Conservation (phyloP, 805 yeast genomes). For the Candida dendrica region DNA sequence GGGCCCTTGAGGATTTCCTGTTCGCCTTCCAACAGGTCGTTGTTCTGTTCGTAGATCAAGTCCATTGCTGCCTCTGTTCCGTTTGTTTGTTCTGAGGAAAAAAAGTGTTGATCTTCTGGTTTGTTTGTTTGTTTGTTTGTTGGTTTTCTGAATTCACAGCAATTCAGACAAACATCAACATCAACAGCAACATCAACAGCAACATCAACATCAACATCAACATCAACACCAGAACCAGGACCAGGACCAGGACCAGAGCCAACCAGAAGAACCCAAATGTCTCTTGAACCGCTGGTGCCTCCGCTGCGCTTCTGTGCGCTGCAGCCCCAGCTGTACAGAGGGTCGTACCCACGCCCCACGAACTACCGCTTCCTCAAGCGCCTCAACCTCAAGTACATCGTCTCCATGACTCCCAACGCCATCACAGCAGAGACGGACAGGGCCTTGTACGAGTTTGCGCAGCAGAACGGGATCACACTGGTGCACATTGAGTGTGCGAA, state of each 20-base stretch:
- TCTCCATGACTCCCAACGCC: conserved; percentile 76
- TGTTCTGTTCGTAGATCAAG: conserved; percentile 17
- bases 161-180: neutral
- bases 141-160: too few relatives aligned
- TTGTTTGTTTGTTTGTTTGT: too few relatives aligned
- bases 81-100: too few relatives aligned
- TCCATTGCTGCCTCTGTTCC: conserved; percentile 20
- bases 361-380: conserved; percentile 64
- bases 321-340: conserved; percentile 67
- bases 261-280: neutral
- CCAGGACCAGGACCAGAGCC: too few relatives aligned
- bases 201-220: too few relatives aligned
- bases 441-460: conserved; percentile 44
- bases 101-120: too few relatives aligned
- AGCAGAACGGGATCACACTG: conserved; percentile 44
- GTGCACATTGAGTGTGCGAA: conserved; percentile 64
- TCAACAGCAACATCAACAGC: conserved; percentile 2
- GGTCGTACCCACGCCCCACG: conserved; percentile 77
- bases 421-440: conserved; percentile 48
- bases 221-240: too few relatives aligned
- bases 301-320: conserved; percentile 75
- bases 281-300: conserved; percentile 38
- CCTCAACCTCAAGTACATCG: conserved; percentile 59
- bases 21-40: neutral
- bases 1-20: neutral